These are phyloP conservation scores for Paramecium pentaurelia DNA, from an alignment of 73 alveolate genomes.

Conservation along the genomic window DNA sequence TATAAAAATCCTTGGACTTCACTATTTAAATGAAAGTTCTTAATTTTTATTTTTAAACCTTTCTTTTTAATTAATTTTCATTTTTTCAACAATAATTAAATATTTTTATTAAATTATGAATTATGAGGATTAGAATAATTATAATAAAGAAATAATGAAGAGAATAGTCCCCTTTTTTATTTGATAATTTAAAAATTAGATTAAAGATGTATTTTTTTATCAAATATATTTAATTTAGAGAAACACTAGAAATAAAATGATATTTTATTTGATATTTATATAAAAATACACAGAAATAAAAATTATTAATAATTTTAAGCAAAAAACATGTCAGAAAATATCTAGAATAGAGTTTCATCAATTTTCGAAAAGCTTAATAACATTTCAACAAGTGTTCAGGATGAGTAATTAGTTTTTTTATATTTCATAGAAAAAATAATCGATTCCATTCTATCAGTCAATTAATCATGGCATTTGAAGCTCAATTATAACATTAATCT, in stretches of 20 bases:
- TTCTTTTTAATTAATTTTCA: background rate
- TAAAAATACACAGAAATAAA: background rate
- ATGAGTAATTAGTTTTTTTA: background rate
- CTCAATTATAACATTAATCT: conserved; percentile 23
- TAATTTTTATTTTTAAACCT: background rate
- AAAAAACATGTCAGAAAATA: conserved; percentile 20
- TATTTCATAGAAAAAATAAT: background rate
- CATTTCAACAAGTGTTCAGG: conserved; percentile 44
- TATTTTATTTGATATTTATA: background rate
- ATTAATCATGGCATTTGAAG: conserved; percentile 49
- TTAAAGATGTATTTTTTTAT: background rate
- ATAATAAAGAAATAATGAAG: background rate
- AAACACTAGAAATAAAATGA: background rate
- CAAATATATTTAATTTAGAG: background rate
- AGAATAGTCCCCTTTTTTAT: background rate
- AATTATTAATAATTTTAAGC: background rate
- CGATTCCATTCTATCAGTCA: conserved; percentile 27
- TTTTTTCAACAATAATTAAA: background rate
- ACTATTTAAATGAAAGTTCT: background rate
- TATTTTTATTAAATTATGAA: background rate
- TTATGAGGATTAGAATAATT: background rate
- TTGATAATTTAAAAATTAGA: too few species aligned
- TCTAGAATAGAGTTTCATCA: conserved; percentile 40
- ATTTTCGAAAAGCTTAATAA: conserved; percentile 40
- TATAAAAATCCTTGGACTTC: background rate